phyloP scores from a whole-genome alignment of 495 filamentous ascomycete genomes.

The Aspergillus biplanus region DNA sequence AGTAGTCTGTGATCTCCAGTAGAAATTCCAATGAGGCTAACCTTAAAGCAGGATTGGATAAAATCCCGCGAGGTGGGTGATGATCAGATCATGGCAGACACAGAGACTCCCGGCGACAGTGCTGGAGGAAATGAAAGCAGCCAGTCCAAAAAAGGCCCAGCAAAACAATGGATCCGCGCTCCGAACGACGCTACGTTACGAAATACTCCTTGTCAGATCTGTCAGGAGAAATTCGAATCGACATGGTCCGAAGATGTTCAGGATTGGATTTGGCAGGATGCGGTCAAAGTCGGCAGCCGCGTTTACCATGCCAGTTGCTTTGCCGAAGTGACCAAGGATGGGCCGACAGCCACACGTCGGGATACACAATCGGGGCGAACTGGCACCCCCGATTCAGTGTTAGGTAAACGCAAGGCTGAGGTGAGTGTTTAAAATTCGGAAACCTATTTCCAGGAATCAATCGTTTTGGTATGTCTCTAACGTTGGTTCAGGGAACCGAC shows the following conservation, averaged over 20 bases:
- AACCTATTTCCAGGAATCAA: not conserved
- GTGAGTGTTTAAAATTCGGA: slow-evolving; percentile 42
- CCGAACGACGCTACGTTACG: slow-evolving; percentile 74
- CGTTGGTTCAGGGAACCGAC: slow-evolving; percentile 31
- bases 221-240: slow-evolving; percentile 91
- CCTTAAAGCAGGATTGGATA: slow-evolving; percentile 74
- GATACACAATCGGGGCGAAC: slow-evolving; percentile 46
- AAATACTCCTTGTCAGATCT: slow-evolving; percentile 83
- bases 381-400: slow-evolving; percentile 65
- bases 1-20: slow-evolving; percentile 34
- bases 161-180: slow-evolving; percentile 77
- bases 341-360: slow-evolving; percentile 40
- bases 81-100: slow-evolving; percentile 50
- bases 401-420: slow-evolving; percentile 80
- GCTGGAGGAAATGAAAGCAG: slow-evolving; percentile 38
- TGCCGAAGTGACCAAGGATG: slow-evolving; percentile 76
- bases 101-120: slow-evolving; percentile 41
- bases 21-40: slow-evolving; percentile 16
- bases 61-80: slow-evolving; percentile 77
- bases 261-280: slow-evolving; percentile 97
- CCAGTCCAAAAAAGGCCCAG: slow-evolving; percentile 58
- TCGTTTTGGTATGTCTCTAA: slow-evolving; percentile 18
- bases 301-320: slow-evolving; percentile 92
- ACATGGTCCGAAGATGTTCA: slow-evolving; percentile 88
- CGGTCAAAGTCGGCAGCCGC: slow-evolving; percentile 72